Conservation (phyloP, 1,284 basidiomycete species). For the Naganishia sp. region DNA sequence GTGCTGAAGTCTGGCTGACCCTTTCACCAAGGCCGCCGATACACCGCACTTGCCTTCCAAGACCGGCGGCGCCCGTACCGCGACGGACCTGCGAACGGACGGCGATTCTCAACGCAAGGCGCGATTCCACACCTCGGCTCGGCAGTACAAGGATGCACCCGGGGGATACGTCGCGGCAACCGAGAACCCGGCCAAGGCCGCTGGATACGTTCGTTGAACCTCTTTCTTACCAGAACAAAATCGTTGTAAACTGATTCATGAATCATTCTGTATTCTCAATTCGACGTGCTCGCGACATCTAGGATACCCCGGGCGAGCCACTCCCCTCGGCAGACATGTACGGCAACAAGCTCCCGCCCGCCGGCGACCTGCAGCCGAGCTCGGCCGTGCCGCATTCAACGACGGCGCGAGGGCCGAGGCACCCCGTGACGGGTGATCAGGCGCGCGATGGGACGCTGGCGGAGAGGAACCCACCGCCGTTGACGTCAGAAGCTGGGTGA, state of each 20-base stretch:
- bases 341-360: constrained; percentile 33
- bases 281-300: background rate
- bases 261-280: background rate
- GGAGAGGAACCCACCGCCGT: constrained; percentile 43
- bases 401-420: constrained; percentile 43
- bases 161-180: constrained; percentile 43
- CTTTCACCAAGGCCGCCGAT: constrained; percentile 35
- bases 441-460: constrained; percentile 43
- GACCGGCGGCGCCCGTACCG: constrained; percentile 1
- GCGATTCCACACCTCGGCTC: constrained; percentile 24
- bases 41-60: constrained; percentile 43
- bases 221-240: background rate
- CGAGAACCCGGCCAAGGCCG: constrained; percentile 36
- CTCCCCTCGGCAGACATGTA: constrained; percentile 40
- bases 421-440: constrained; percentile 40
- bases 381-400: constrained; percentile 39
- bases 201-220: constrained; percentile 41
- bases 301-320: constrained; percentile 41
- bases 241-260: constrained; percentile 23
- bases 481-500: constrained; percentile 41
- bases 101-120: constrained; percentile 25
- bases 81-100: constrained; percentile 21
- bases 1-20: background rate
- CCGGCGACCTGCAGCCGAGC: constrained; percentile 36
- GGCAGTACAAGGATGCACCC: constrained; percentile 31